phyloP scores from a whole-genome alignment of 345 rosid species.

The Lagerstroemia speciosa region DNA sequence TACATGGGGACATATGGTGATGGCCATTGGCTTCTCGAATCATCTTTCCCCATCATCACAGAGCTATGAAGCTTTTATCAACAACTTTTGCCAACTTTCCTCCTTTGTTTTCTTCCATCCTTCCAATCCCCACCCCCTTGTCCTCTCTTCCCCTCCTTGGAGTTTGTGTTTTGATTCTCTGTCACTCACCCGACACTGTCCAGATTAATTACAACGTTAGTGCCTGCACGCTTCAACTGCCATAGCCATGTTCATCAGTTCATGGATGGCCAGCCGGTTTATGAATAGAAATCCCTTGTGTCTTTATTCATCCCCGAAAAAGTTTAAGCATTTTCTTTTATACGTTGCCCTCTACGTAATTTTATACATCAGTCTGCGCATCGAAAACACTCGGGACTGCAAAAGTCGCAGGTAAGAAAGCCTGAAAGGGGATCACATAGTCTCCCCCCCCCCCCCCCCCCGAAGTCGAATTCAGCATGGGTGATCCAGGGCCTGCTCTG shows the following conservation, averaged over 20 bases:
- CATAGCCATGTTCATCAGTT: not conserved
- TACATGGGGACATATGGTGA: not conserved
- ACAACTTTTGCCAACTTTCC: slow-evolving; percentile 10
- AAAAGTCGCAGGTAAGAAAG: not conserved
- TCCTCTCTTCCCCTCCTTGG: slow-evolving; percentile 53
- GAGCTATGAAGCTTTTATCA: not conserved
- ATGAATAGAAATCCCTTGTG: not conserved
- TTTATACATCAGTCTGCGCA: not conserved
- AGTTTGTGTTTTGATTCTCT: slow-evolving; percentile 48
- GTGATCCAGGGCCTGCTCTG: not conserved
- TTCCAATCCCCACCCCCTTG: slow-evolving; percentile 38
- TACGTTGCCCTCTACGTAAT: not conserved
- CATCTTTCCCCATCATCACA: not conserved
- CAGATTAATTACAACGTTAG: not conserved
- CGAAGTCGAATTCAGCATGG: not conserved
- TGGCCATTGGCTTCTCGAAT: not conserved
- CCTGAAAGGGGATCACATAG: not conserved
- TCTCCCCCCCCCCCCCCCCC: not conserved
- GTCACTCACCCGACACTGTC: slow-evolving; percentile 1
- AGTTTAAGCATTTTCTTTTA: not conserved
- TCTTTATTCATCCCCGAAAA: not conserved
- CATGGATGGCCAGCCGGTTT: not conserved
- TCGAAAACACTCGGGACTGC: not conserved
- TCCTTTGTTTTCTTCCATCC: slow-evolving; percentile 38
- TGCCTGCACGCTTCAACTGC: not conserved